Conservation (phyloP, 768 basidiomycete genomes). For the Termitomyces titanicus region DNA sequence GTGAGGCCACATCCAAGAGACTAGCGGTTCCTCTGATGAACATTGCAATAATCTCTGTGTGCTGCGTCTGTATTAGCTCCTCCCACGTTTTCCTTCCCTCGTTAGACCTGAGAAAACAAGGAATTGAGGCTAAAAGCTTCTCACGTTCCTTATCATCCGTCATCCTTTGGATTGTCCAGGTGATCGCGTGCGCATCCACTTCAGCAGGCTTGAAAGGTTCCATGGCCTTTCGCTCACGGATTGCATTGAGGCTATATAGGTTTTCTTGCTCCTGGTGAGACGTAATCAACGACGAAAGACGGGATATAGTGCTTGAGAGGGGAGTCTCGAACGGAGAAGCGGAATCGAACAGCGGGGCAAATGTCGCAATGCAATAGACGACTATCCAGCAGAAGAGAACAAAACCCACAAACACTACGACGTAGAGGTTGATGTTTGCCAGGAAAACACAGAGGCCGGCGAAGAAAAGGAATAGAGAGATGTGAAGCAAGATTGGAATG, state of each 20-base stretch:
- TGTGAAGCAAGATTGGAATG: constrained; percentile 2
- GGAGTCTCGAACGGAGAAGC: constrained; percentile 6
- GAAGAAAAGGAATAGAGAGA: constrained; percentile 8
- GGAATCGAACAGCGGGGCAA: constrained; percentile 1
- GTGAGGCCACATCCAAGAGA: background rate
- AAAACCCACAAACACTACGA: background rate
- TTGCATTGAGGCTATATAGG: background rate
- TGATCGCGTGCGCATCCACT: background rate
- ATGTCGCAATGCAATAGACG: background rate
- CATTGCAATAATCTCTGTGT: background rate
- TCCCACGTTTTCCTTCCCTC: background rate
- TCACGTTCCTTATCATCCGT: background rate
- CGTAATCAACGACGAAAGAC: background rate
- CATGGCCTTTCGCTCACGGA: background rate
- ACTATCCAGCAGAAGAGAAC: background rate
- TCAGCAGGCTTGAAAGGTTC: background rate
- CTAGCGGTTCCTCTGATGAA: background rate
- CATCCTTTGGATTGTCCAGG: background rate
- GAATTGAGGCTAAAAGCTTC: background rate
- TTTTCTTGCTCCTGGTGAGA: background rate
- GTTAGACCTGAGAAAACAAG: background rate
- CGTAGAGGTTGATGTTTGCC: background rate
- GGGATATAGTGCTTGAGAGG: background rate
- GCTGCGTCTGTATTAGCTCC: background rate
- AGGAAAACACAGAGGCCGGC: constrained; percentile 2